phyloP scores from a whole-genome alignment of 176 grass and related monocot species.

The Musa troglodytarum region DNA sequence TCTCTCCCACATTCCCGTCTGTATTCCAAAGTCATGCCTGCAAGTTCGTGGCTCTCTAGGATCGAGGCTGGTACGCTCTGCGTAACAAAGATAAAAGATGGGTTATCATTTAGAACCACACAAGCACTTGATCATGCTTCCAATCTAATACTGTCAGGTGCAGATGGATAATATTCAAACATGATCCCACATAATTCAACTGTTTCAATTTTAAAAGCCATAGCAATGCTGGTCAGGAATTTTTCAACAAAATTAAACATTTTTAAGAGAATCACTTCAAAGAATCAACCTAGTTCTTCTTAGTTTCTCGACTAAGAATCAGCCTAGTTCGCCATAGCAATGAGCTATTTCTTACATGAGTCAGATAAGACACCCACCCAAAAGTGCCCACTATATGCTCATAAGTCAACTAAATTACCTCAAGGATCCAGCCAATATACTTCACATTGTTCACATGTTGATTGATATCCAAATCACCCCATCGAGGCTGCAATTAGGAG shows the following conservation, averaged over 20 bases:
- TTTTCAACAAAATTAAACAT: no score
- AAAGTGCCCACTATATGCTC: not conserved
- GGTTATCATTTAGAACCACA: no score
- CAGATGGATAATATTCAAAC: not conserved
- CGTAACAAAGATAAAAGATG: not conserved
- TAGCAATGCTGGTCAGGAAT: not conserved
- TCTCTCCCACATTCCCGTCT: conserved; percentile 85
- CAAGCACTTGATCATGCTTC: not conserved
- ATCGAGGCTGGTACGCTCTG: conserved; percentile 95
- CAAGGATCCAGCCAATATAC: conserved; percentile 96
- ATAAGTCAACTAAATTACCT: conserved; percentile 35
- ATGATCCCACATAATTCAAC: not conserved
- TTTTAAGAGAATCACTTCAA: not conserved
- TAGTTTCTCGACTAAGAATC: not conserved
- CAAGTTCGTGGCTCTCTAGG: conserved; percentile 95
- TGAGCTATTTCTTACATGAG: not conserved
- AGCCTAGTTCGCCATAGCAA: not conserved
- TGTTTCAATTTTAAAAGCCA: not conserved
- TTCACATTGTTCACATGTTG: conserved; percentile 99
- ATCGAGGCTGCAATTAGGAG: conserved; percentile 49
- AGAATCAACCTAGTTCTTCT: not conserved
- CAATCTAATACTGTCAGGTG: not conserved
- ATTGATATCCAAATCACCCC: conserved; percentile 89
- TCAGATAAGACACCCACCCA: not conserved
- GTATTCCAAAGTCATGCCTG: conserved; percentile 89